Evolutionary conservation across 768 basidiomycete species (phyloP).

Genomic region (Pilatotrama ljubarskyi): DNA sequence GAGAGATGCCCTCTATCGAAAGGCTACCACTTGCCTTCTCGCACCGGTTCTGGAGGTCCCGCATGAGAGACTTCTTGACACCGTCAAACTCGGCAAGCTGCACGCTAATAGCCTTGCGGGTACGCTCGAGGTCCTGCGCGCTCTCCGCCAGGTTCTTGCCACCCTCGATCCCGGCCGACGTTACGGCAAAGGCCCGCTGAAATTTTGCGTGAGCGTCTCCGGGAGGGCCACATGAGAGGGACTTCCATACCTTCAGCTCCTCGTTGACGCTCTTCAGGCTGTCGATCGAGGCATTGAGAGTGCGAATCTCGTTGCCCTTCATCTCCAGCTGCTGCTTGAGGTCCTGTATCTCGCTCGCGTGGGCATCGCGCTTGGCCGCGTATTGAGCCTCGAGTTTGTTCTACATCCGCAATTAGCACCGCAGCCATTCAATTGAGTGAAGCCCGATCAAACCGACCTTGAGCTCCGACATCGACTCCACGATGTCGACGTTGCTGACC

Average conservation of each 20-base stretch:
- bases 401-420: conserved; percentile 42
- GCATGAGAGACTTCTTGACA: conserved; percentile 98
- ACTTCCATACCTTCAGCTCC: conserved; percentile 80
- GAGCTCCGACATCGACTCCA: conserved; percentile 85
- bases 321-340: conserved; percentile 90
- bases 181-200: conserved; percentile 95
- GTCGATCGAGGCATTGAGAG: conserved; percentile 83
- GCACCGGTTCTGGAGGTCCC: conserved; percentile 97
- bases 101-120: conserved; percentile 95
- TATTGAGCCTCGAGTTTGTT: conserved; percentile 94
- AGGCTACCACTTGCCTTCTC: conserved; percentile 71
- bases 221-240: neutral
- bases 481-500: conserved; percentile 76
- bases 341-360: conserved; percentile 79
- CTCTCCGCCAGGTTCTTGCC: conserved; percentile 97
- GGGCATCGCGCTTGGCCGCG: conserved; percentile 87
- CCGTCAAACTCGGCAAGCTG: conserved; percentile 98
- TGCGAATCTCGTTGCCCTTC: conserved; percentile 79
- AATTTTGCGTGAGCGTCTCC: conserved; percentile 16
- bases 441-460: conserved; percentile 55
- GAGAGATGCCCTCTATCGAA: conserved; percentile 7
- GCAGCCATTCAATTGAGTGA: conserved; percentile 23
- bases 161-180: conserved; percentile 95
- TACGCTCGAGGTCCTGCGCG: conserved; percentile 95
- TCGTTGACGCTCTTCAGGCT: conserved; percentile 95